Evolutionary conservation across 768 basidiomycete genomes (phyloP).

Genomic region (Dictyophora rubrovolvata): DNA sequence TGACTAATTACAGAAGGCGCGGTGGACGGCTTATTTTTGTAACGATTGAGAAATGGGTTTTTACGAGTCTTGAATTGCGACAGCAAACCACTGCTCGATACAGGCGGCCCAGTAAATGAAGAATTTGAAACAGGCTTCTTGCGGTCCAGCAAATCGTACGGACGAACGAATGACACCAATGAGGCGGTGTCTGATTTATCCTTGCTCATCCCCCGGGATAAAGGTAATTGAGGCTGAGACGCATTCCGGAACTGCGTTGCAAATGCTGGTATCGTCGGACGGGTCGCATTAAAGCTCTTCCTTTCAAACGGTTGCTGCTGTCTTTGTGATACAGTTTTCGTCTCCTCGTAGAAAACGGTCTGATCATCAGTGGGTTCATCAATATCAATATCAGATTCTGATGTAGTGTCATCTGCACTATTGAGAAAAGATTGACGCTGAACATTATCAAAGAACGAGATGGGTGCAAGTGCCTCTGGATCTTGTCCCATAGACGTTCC

Average conservation of each 20-base stretch:
- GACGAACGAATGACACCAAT: background rate
- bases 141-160: constrained; percentile 7
- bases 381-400: constrained; percentile 6
- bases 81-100: background rate
- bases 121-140: constrained; percentile 6
- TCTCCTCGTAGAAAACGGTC: background rate
- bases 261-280: constrained; percentile 1
- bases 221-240: constrained; percentile 6
- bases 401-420: background rate
- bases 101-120: background rate
- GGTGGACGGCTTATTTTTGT: background rate
- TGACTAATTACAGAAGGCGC: background rate
- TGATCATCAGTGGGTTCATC: constrained; percentile 1
- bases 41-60: background rate
- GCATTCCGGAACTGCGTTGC: constrained; percentile 8
- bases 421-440: constrained; percentile 7
- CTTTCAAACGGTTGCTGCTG: background rate
- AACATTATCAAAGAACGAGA: constrained; percentile 7
- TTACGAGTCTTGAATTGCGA: constrained; percentile 2
- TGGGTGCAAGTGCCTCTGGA: background rate
- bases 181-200: background rate
- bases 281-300: constrained; percentile 2
- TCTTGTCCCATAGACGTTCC: background rate
- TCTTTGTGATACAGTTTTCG: background rate
- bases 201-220: background rate